Percentiles rank a stretch among this genome's conserved stretches.
Evolutionary conservation across 768 basidiomycete genomes (phyloP).

Genomic region (Psilocybe sp.): DNA sequence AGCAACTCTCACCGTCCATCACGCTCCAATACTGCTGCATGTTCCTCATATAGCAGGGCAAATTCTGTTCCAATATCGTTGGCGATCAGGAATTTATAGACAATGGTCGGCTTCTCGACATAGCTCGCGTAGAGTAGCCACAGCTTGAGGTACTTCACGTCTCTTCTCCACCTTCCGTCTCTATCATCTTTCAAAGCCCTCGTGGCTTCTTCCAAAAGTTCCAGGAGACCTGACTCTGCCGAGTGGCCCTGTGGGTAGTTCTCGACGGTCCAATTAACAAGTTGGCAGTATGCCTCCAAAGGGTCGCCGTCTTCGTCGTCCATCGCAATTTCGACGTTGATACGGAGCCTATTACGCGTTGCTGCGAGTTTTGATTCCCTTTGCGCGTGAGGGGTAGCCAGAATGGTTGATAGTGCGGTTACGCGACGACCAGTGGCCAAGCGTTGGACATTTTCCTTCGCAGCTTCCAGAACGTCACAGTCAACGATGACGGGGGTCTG

Average conservation of each 20-base stretch:
- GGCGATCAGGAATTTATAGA: constrained; percentile 86
- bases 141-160: constrained; percentile 86
- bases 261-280: constrained; percentile 91
- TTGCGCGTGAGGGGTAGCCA: constrained; percentile 75
- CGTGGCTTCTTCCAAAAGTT: constrained; percentile 90
- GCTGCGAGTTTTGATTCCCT: constrained; percentile 67
- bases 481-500: constrained; percentile 59
- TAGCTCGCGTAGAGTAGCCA: constrained; percentile 94
- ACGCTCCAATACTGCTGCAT: constrained; percentile 79
- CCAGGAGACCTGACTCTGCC: constrained; percentile 86
- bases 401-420: constrained; percentile 69
- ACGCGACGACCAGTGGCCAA: constrained; percentile 77
- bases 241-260: constrained; percentile 93
- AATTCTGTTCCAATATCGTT: constrained; percentile 87
- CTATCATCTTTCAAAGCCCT: constrained; percentile 76
- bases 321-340: constrained; percentile 72
- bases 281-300: constrained; percentile 79
- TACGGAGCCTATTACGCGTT: constrained; percentile 62
- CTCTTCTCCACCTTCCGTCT: constrained; percentile 70
- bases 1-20: constrained; percentile 61
- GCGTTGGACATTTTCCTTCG: constrained; percentile 87
- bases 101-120: constrained; percentile 84
- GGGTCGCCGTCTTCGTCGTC: constrained; percentile 83
- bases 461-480: constrained; percentile 76
- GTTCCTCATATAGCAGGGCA: constrained; percentile 89